Evolutionary conservation across 257 asterid species (phyloP), one percentile per base, ranked within the genome.

Genomic region (Penstemon newberryi): DNA sequence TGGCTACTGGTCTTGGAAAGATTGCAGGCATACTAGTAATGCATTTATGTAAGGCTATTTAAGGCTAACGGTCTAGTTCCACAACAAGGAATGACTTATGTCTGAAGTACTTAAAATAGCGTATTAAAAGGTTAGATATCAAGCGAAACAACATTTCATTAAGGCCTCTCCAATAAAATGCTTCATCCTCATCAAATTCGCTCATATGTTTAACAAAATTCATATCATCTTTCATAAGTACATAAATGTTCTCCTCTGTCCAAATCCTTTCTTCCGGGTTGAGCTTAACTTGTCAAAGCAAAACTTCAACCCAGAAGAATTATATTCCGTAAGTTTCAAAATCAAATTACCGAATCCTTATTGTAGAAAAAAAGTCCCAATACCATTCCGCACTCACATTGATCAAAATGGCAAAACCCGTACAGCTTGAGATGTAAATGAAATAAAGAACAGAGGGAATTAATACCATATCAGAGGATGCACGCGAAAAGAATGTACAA

Each of bases 381-480:
- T 15, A 15, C 18, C 18, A 15, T 15, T 15, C 18, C 18, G 18
- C 18, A 15, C 54, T 45, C 69, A 61, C 33, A 74, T n/a, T 5
- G 8, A 43, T 50, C 9, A 49, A 47, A n/a, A 11, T 49, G 42
- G 60, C 43, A 15, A 67, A 60, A 50, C 47, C 6, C 42, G 43
- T 7, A 37, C 3, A 47, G 58, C 43, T 41, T 10, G 18, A 38
- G 57, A 47, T 64, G 13, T 52, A 12, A 62, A 58, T 44, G 6
- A 61, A 70, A 56, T 65, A 53, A 56, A 64, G 50, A 37, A 44
- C n/a, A 50, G 18, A 51, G 70, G 38, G 8, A 12, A 10, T 65
- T 41, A 41, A 42, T 89, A 93, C 97, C 97, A 93, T 72, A 85
- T 61, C 40, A 83, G 76, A 12, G 99, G 99, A 72, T 94, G 95